These are phyloP conservation scores for Chaetomiaceae sp. DNA, from an alignment of 2,329 filamentous ascomycete genomes.

Conservation along the genomic window DNA sequence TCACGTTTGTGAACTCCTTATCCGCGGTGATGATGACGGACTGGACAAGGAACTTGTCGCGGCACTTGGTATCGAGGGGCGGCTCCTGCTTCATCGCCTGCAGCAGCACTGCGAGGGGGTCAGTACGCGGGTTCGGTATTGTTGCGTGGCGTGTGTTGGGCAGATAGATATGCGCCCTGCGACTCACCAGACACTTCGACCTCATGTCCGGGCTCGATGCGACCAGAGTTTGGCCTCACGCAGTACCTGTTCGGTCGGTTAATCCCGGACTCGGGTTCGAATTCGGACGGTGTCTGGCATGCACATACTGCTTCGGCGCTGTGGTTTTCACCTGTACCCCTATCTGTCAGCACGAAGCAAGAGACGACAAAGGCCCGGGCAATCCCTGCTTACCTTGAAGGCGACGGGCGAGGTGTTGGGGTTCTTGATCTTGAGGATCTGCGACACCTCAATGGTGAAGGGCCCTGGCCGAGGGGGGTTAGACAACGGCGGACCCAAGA, in stretches of 20 bases:
- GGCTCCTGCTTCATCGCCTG: slow-evolving; percentile 98
- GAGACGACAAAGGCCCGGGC: slow-evolving; percentile 2
- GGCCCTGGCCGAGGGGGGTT: slow-evolving; percentile 45
- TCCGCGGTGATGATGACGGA: slow-evolving; percentile 78
- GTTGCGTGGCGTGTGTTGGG: not conserved
- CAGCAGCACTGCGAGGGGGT: slow-evolving; percentile 70
- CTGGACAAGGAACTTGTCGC: slow-evolving; percentile 97
- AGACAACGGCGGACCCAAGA: slow-evolving; percentile 9
- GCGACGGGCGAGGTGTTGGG: slow-evolving; percentile 57
- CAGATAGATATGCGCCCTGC: too few relatives aligned
- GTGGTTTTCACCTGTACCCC: slow-evolving; percentile 86
- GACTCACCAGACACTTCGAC: slow-evolving; percentile 86
- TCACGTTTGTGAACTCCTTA: slow-evolving; percentile 76
- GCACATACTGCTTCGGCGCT: slow-evolving; percentile 85
- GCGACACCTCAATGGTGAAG: slow-evolving; percentile 61
- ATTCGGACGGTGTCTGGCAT: not conserved
- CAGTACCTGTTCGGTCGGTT: slow-evolving; percentile 67
- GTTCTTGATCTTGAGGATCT: slow-evolving; percentile 62
- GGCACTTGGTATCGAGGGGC: slow-evolving; percentile 78
- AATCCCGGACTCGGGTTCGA: not conserved
- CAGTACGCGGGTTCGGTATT: slow-evolving; percentile 23
- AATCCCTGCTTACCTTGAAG: slow-evolving; percentile 56
- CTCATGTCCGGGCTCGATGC: slow-evolving; percentile 82
- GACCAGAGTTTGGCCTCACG: slow-evolving; percentile 92
- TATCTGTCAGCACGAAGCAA: slow-evolving; percentile 28